These are phyloP conservation scores for Zychaea mexicana DNA, from an alignment of 371 early-diverging fungal genomes.

Conservation along the genomic window DNA sequence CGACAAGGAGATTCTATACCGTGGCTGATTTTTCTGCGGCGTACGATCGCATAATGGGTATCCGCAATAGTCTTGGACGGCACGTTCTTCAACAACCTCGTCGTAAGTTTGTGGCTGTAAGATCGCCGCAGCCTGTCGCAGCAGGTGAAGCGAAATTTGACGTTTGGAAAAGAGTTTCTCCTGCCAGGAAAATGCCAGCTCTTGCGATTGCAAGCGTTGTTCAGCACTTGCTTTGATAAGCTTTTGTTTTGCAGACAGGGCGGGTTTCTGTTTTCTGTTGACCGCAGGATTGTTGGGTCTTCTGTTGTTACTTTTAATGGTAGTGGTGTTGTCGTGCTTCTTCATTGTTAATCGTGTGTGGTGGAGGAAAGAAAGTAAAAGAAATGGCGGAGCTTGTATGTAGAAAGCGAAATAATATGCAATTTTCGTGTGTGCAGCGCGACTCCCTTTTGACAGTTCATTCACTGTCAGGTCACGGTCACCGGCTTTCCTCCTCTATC, in stretches of 20 bases:
- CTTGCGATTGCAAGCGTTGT: slow-evolving; percentile 49
- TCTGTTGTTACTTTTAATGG: no score
- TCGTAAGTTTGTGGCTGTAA: slow-evolving; percentile 56
- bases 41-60: slow-evolving; percentile 64
- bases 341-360: no score
- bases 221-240: slow-evolving; percentile 52
- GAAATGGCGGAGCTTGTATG: no score
- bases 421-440: no score
- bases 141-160: slow-evolving; percentile 10
- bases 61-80: slow-evolving; percentile 65
- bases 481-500: no score
- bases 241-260: slow-evolving; percentile 43
- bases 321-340: not conserved
- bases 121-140: slow-evolving; percentile 37
- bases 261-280: not conserved
- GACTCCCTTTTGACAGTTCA: no score
- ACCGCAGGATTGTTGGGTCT: not conserved
- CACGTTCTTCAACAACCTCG: slow-evolving; percentile 68
- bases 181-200: slow-evolving; percentile 60
- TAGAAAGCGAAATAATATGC: no score
- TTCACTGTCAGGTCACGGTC: no score
- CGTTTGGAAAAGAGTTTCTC: slow-evolving; percentile 51
- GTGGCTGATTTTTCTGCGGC: slow-evolving; percentile 33
- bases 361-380: no score
- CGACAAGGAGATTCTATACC: slow-evolving; percentile 59